A percentile compares a stretch with the other conserved stretches of the same genome.
Conservation (phyloP, 306 rosid species). For the Cicer arietinum region DNA sequence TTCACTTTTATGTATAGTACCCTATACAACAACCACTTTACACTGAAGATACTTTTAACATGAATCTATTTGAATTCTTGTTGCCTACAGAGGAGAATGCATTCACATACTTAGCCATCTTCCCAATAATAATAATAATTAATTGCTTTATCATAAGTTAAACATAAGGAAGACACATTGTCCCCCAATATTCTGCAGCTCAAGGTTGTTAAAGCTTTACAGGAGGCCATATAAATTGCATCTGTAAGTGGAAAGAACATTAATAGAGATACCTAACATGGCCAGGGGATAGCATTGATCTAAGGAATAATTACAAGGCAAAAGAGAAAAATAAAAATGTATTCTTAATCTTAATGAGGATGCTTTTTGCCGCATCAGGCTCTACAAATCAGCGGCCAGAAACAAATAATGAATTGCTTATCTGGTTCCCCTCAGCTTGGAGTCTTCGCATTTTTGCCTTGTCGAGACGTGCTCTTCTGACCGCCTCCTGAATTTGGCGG, state of each 20-base stretch:
- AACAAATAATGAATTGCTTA: slow-evolving; percentile 82
- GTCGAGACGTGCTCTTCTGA: slow-evolving; percentile 85
- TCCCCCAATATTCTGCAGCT: slow-evolving; percentile 56
- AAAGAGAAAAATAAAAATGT: slow-evolving; percentile 32
- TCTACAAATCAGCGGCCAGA: slow-evolving; percentile 80
- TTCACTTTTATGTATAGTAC: too few relatives aligned
- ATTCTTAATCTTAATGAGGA: slow-evolving; percentile 41
- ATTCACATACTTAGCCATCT: slow-evolving; percentile 31
- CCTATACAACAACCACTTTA: too few relatives aligned
- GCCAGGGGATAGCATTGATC: slow-evolving; percentile 46
- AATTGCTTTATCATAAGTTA: slow-evolving; percentile 47
- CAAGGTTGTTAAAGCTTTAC: slow-evolving; percentile 61
- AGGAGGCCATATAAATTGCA: slow-evolving; percentile 61
- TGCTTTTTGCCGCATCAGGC: slow-evolving; percentile 43
- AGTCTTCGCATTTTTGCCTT: slow-evolving; percentile 82
- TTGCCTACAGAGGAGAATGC: not conserved
- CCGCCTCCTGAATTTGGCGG: slow-evolving; percentile 96
- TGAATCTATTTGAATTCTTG: too few relatives aligned
- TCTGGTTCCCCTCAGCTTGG: slow-evolving; percentile 84
- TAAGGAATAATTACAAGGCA: slow-evolving; percentile 56
- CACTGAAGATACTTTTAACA: too few relatives aligned
- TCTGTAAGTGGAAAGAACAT: slow-evolving; percentile 52
- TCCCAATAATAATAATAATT: slow-evolving; percentile 46
- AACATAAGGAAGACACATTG: slow-evolving; percentile 51
- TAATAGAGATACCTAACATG: slow-evolving; percentile 61